Percentiles rank a stretch among this genome's conserved stretches.
These are phyloP conservation scores for Pythium monospermum DNA, from an alignment of 352 stramenopile genomes.

Conservation along the genomic window DNA sequence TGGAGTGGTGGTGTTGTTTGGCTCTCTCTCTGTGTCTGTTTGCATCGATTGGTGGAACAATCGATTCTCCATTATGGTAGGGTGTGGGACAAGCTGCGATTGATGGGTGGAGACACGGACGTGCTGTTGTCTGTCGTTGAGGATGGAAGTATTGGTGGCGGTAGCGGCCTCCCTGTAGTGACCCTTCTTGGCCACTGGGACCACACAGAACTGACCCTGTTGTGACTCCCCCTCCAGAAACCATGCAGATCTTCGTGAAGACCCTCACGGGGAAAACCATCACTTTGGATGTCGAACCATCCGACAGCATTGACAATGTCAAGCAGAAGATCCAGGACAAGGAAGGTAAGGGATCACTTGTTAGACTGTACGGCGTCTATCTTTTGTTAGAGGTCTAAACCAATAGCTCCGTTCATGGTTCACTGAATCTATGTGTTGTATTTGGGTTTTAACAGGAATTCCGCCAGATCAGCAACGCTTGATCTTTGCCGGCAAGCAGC, in stretches of 20 bases:
- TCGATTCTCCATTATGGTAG: too few species aligned
- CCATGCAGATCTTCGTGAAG: conserved; percentile 96
- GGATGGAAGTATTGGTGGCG: too few species aligned
- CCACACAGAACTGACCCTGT: conserved; percentile 10
- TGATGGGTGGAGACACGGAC: too few species aligned
- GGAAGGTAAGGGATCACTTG: conserved; percentile 76
- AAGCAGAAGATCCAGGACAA: conserved; percentile 99
- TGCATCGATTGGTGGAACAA: too few species aligned
- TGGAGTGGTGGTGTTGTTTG: too few species aligned
- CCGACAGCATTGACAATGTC: conserved; percentile 99
- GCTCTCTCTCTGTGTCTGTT: too few species aligned
- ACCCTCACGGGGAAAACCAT: conserved; percentile 99
- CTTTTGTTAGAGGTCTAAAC: too few species aligned
- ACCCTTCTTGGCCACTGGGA: neutral
- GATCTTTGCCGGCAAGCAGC: conserved; percentile 99
- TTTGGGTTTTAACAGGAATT: conserved; percentile 71
- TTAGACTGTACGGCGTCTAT: too few species aligned
- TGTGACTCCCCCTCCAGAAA: conserved; percentile 26
- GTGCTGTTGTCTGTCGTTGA: too few species aligned
- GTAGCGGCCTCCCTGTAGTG: conserved; percentile 3
- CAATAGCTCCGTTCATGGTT: too few species aligned
- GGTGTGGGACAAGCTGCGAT: too few species aligned
- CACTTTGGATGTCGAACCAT: conserved; percentile 99
- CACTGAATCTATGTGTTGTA: conserved; percentile 1
- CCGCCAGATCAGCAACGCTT: conserved; percentile 99